Base-by-base conservation (phyloP, 1,284 basidiomycete genomes). In the Boletus smithii region DNA sequence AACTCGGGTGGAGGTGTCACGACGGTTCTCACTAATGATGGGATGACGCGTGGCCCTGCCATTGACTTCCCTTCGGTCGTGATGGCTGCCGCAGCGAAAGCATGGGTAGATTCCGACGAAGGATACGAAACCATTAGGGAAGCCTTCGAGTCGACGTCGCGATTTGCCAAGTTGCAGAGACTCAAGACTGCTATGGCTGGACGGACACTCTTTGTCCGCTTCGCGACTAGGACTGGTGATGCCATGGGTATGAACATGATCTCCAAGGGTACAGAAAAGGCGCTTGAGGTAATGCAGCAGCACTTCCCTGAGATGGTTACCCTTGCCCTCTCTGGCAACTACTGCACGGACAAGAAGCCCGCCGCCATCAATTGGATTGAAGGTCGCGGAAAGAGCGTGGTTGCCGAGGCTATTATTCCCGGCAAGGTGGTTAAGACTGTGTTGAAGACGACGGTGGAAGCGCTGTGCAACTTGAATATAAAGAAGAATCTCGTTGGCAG, bases 231-330 rank as follows among this genome's bases (percentile, higher is more conserved):
- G 44, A 99, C 97, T 0, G 97, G 97, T 47, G 97, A 99, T 65
- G 97, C 95, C 24, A 99, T 99, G 95, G 95, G 95, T 27, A 99
- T 99, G 97, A 99, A 99, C 76, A 99, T 99, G 95, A 92, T 94
- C 64, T 89, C 86, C 22, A 95, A 95, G 71, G 94, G 94, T 7
- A 93, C 91, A 8, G 97, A 99, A 73, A 91, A 91, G 70, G 92
- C 94, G 17, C 79, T 99, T 16, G 89, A 88, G 61, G 79, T 78
- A 27, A 81, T 99, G 76, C 77, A 80, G 56, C 75, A 78, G 53
- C 72, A 85, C 62, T 99, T 93, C 77, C 95, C 95, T 4, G 85
- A 88, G 48, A 98, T 98, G 95, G 73, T 85, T 59, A 84, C 95
- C n/a, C 78, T 98, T 22, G 91, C 95, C 11, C 79, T 99, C 9